A percentile compares a stretch with the other conserved stretches of the same genome.
These are phyloP conservation scores for Heracleum sosnowskyi DNA, from an alignment of 129 eudicot genomes.

Conservation along the genomic window DNA sequence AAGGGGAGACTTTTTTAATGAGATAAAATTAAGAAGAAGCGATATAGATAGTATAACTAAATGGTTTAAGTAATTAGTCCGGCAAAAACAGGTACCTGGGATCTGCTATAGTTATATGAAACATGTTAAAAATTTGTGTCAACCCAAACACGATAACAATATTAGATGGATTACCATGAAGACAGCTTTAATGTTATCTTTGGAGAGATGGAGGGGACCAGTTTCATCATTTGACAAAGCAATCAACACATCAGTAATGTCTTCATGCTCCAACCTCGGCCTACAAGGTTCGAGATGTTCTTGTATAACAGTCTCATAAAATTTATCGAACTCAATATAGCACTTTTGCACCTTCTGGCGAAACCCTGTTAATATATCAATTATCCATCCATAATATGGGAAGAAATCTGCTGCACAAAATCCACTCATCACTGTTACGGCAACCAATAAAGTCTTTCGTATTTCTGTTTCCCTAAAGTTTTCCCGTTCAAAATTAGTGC, in stretches of 20 bases:
- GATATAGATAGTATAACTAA: too few relatives aligned
- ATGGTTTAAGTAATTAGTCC: too few relatives aligned
- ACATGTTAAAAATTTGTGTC: too few relatives aligned
- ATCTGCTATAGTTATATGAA: too few relatives aligned
- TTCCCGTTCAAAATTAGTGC: neutral
- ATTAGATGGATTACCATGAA: too few relatives aligned
- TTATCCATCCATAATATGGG: conserved; percentile 22
- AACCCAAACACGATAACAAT: too few relatives aligned
- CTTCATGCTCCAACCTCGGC: conserved; percentile 9
- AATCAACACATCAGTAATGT: conserved; percentile 24
- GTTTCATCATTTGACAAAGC: conserved; percentile 10
- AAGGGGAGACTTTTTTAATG: too few relatives aligned
- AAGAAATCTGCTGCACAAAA: conserved; percentile 22
- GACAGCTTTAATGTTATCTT: conserved; percentile 23
- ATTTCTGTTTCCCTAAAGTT: neutral
- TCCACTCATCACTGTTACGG: conserved; percentile 4
- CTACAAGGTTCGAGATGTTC: conserved; percentile 20
- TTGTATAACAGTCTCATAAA: conserved; percentile 15
- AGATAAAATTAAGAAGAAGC: too few relatives aligned
- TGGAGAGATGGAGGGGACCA: conserved; percentile 1
- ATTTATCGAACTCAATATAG: conserved; percentile 13
- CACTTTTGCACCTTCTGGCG: conserved; percentile 7
- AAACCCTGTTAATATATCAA: conserved; percentile 13
- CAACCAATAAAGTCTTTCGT: conserved; percentile 5
- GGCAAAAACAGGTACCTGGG: too few relatives aligned